A percentile compares a stretch with the other conserved stretches of the same genome.
phyloP scores from a whole-genome alignment of 1,284 basidiomycete species.

The Apiotrichum akiyoshidainum region DNA sequence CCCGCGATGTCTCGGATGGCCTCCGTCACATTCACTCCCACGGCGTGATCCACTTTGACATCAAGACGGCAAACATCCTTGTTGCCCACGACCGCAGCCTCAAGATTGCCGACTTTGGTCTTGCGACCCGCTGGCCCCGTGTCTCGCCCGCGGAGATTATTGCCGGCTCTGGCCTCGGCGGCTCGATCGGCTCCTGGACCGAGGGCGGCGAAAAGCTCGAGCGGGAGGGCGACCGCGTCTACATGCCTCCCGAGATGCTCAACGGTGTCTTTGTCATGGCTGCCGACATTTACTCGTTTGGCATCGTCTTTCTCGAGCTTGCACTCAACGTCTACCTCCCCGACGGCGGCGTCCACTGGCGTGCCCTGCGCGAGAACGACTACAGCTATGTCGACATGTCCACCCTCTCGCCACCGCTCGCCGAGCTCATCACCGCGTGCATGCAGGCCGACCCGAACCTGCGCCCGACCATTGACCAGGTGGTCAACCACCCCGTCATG shows the following conservation, averaged over 20 bases:
- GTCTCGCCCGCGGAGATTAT: slow-evolving; percentile 46
- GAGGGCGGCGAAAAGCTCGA: slow-evolving; percentile 59
- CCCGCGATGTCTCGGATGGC: slow-evolving; percentile 84
- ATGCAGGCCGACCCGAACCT: slow-evolving; percentile 68
- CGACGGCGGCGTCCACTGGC: slow-evolving; percentile 92
- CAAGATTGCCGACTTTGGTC: slow-evolving; percentile 99
- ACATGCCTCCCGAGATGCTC: slow-evolving; percentile 96
- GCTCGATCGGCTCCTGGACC: slow-evolving; percentile 24
- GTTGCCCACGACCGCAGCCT: slow-evolving; percentile 83
- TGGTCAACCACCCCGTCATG: slow-evolving; percentile 68
- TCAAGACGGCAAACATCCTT: slow-evolving; percentile 98
- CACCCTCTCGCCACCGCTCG: slow-evolving; percentile 67
- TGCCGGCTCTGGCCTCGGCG: slow-evolving; percentile 48
- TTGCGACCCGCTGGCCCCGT: slow-evolving; percentile 83
- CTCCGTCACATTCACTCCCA: slow-evolving; percentile 83
- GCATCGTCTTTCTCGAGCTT: slow-evolving; percentile 91
- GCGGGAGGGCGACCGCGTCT: slow-evolving; percentile 94
- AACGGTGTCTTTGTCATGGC: slow-evolving; percentile 86
- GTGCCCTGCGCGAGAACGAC: slow-evolving; percentile 85
- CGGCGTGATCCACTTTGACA: slow-evolving; percentile 89
- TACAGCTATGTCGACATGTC: slow-evolving; percentile 78
- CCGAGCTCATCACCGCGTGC: slow-evolving; percentile 69
- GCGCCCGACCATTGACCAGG: slow-evolving; percentile 61
- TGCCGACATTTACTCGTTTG: slow-evolving; percentile 95
- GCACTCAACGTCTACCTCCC: slow-evolving; percentile 95